Conservation (phyloP, 1,139 yeast genomes). For the Pichia sp. region DNA sequence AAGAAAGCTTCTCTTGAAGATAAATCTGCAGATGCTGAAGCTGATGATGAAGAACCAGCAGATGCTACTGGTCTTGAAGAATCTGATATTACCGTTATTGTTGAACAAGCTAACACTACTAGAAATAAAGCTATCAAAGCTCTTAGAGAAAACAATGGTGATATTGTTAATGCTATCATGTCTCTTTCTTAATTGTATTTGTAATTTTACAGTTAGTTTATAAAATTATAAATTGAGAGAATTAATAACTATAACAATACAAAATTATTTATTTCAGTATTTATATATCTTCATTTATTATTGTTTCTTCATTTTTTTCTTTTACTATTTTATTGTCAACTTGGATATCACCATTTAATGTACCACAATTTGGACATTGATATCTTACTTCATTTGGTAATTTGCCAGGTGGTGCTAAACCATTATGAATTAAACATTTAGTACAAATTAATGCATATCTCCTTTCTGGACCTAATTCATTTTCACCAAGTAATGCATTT, state of each 20-base stretch:
- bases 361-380: conserved; percentile 70
- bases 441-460: conserved; percentile 71
- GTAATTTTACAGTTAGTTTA: background rate
- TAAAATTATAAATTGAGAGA: background rate
- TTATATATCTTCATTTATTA: no score
- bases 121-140: conserved; percentile 90
- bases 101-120: conserved; percentile 86
- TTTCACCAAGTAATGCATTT: conserved; percentile 63
- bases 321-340: background rate
- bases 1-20: conserved; percentile 58
- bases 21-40: conserved; percentile 39
- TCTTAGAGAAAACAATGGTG: conserved; percentile 82
- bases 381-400: conserved; percentile 52
- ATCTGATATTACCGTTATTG: conserved; percentile 74
- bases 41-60: conserved; percentile 61
- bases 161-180: conserved; percentile 95
- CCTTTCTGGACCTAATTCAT: conserved; percentile 54
- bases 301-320: background rate
- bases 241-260: no score
- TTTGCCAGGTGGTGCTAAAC: conserved; percentile 72
- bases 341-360: conserved; percentile 40
- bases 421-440: conserved; percentile 65
- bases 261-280: no score
- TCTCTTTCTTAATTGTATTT: conserved; percentile 46
- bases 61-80: conserved; percentile 77